phyloP scores from a whole-genome alignment of 805 yeast genomes.

The Nadsonia fulvescens region DNA sequence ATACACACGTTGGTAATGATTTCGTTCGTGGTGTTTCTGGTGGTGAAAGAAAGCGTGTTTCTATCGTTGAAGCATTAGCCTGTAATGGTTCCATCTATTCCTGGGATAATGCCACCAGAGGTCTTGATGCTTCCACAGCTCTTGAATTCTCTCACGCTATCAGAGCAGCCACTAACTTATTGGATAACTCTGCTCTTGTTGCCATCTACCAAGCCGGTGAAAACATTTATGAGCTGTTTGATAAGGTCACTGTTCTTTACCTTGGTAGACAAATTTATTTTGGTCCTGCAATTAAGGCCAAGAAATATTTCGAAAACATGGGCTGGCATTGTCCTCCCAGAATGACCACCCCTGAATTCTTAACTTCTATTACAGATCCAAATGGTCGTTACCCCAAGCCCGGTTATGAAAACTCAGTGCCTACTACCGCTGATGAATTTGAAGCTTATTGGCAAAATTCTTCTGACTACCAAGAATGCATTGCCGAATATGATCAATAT shows the following conservation, averaged over 20 bases:
- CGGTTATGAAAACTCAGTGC: constrained; percentile 36
- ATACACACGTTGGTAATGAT: constrained; percentile 45
- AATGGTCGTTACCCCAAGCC: constrained; percentile 31
- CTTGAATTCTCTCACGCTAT: constrained; percentile 53
- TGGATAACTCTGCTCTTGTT: constrained; percentile 38
- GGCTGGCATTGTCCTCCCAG: constrained; percentile 48
- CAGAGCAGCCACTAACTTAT: constrained; percentile 38
- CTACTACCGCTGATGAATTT: constrained; percentile 46
- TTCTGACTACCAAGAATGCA: constrained; percentile 24
- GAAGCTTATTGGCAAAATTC: constrained; percentile 39
- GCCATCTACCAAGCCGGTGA: constrained; percentile 59
- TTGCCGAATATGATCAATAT: constrained; percentile 28
- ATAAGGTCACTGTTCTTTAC: constrained; percentile 42
- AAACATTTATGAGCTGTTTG: constrained; percentile 44
- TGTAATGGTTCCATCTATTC: constrained; percentile 46
- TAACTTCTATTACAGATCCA: constrained; percentile 55
- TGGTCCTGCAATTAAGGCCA: constrained; percentile 40
- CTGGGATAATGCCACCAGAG: constrained; percentile 77
- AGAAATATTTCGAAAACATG: constrained; percentile 40
- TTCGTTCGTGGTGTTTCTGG: constrained; percentile 62
- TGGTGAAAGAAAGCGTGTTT: constrained; percentile 74
- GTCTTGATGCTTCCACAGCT: constrained; percentile 73
- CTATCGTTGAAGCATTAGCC: constrained; percentile 61
- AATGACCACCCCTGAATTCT: constrained; percentile 54
- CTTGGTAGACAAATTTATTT: constrained; percentile 45